These are phyloP conservation scores for Crucibulum laeve DNA, from an alignment of 768 basidiomycete species.

Conservation along the genomic window DNA sequence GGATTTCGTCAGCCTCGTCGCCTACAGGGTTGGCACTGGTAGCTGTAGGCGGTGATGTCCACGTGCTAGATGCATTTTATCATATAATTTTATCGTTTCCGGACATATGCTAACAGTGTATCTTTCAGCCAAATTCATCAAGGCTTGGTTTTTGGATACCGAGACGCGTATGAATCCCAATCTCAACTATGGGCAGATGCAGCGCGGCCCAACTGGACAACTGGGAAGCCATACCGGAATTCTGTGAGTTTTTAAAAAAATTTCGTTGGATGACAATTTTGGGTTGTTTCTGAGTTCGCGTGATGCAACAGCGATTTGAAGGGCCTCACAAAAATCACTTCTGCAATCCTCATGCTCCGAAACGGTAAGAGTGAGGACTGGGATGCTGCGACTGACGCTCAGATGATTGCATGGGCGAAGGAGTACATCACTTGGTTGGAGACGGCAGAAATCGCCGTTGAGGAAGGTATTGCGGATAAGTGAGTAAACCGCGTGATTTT, in stretches of 20 bases:
- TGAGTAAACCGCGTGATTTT: constrained; percentile 19
- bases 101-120: neutral
- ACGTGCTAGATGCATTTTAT: neutral
- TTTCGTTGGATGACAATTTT: neutral
- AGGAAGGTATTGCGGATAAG: constrained; percentile 46
- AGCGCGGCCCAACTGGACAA: constrained; percentile 33
- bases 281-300: neutral
- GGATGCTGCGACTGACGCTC: constrained; percentile 46
- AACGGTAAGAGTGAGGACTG: constrained; percentile 44
- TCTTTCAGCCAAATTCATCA: constrained; percentile 36
- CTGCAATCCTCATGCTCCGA: constrained; percentile 50
- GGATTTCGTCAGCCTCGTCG: no score
- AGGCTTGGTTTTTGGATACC: constrained; percentile 57
- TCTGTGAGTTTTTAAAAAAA: constrained; percentile 30
- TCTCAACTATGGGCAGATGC: constrained; percentile 53
- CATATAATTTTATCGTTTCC: neutral
- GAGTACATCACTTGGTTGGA: constrained; percentile 55
- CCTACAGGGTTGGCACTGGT: no score
- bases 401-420: constrained; percentile 46
- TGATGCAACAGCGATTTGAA: constrained; percentile 44
- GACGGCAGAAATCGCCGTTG: constrained; percentile 39
- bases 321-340: constrained; percentile 50
- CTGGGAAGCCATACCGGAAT: constrained; percentile 48
- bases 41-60: no score
- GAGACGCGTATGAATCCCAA: constrained; percentile 63